A percentile compares a stretch with the other conserved stretches of the same genome.
Conservation (phyloP, 768 basidiomycete genomes). For the Exidia glandulosa region DNA sequence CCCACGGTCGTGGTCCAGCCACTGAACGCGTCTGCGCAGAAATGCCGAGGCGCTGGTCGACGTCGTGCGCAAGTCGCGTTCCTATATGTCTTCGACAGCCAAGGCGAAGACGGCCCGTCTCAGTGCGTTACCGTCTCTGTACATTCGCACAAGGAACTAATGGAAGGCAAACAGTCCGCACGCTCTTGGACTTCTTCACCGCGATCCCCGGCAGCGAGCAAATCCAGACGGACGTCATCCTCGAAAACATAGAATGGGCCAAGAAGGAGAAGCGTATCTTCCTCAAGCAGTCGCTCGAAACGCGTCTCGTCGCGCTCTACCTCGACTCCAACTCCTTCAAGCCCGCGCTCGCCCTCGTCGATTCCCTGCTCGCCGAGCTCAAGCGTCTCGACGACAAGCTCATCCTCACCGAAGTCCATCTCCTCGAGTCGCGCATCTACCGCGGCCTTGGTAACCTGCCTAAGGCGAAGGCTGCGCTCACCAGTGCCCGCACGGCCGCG, state of each 20-base stretch:
- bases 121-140: too few species aligned
- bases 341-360: slow-evolving; percentile 70
- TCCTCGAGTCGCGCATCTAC: slow-evolving; percentile 86
- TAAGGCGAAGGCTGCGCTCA: slow-evolving; percentile 86
- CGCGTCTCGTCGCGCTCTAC: slow-evolving; percentile 63
- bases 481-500: slow-evolving; percentile 84
- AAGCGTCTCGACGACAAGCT: slow-evolving; percentile 94
- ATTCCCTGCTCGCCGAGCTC: slow-evolving; percentile 80
- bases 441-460: slow-evolving; percentile 81
- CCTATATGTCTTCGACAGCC: slow-evolving; percentile 86
- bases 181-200: slow-evolving; percentile 83
- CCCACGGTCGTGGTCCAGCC: background rate
- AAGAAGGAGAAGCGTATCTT: slow-evolving; percentile 88
- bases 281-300: slow-evolving; percentile 87
- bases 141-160: background rate
- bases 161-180: slow-evolving; percentile 59
- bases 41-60: slow-evolving; percentile 79
- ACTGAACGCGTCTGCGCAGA: slow-evolving; percentile 27
- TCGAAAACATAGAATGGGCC: slow-evolving; percentile 90
- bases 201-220: slow-evolving; percentile 62
- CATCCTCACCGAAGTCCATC: slow-evolving; percentile 92
- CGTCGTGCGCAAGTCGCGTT: slow-evolving; percentile 69
- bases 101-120: slow-evolving; percentile 97
- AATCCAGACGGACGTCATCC: slow-evolving; percentile 74
- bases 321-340: slow-evolving; percentile 69